Evolutionary conservation across 768 basidiomycete species (phyloP), one percentile per base, ranked within the genome.

Genomic region (Guyanaporus albipodus): DNA sequence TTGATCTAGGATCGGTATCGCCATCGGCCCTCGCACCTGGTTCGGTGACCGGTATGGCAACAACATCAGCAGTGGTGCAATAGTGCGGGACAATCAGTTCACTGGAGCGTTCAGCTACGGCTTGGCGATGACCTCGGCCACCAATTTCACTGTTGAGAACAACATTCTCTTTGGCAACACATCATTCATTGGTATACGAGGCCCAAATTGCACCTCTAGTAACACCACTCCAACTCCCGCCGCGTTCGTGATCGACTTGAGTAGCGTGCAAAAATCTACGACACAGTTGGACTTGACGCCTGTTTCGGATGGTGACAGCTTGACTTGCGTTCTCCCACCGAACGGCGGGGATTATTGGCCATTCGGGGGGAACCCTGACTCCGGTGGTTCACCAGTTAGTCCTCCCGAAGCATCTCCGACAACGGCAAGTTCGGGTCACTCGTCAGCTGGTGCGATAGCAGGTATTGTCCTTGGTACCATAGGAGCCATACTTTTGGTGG

Each of bases 21-120:
- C 86, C 23, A 75, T 89, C 14, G 87, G 88, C 8, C 85, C 88
- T 8, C 77, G 77, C 10, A 80, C 79, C 14, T 90, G 87, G 87
- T 88, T 87, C 48, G 83, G 80, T 3, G 66, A 75, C 52, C 58
- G 64, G 42, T 85, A 72, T 52, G 72, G 73, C 19, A 77, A 75
- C 45, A 80, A 82, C 49, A 72, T 77, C 56, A 76, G 71, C 60
- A 69, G 61, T 29, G 70, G 71, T n/a, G 86, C 76, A 6, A 68
- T 70, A 6, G 80, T 87, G 18, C 55, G 67, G 15, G 67, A 77
- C 59, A 89, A 90, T 63, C 64, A 62, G 24, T 58, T 86, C 18
- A 74, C 76, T 10, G 84, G 83, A 6, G 83, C 85, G 8, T 87
- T 91, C 57, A 81, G 81, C 46, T 90, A 83, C 54, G 87, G 74